A percentile compares a stretch with the other conserved stretches of the same genome.
phyloP scores from a whole-genome alignment of 1,284 basidiomycete species.

The Marasmius sp. region DNA sequence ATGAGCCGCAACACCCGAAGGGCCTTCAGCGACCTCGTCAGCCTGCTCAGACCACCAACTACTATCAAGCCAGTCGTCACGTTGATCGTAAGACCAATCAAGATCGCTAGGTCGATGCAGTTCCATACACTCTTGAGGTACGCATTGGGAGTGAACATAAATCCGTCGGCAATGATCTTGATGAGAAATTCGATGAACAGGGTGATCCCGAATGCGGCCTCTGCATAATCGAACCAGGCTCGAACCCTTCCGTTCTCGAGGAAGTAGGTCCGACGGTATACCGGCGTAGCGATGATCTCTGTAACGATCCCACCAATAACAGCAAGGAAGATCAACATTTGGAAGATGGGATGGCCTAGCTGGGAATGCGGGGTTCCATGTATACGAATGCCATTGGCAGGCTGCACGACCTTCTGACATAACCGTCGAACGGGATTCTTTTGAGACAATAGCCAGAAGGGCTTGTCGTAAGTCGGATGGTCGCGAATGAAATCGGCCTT shows the following conservation, averaged over 20 bases:
- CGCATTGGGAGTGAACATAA: slow-evolving; percentile 91
- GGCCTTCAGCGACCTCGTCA: slow-evolving; percentile 87
- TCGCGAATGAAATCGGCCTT: slow-evolving; percentile 88
- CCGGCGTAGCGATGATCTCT: slow-evolving; percentile 84
- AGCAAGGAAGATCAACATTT: slow-evolving; percentile 71
- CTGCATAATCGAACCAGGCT: slow-evolving; percentile 90
- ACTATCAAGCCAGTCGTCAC: slow-evolving; percentile 78
- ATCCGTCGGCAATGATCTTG: slow-evolving; percentile 93
- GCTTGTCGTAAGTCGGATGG: slow-evolving; percentile 90
- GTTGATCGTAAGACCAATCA: slow-evolving; percentile 83
- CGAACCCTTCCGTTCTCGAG: slow-evolving; percentile 56
- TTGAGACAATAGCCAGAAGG: slow-evolving; percentile 90
- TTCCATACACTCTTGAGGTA: slow-evolving; percentile 95
- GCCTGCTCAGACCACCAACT: slow-evolving; percentile 78
- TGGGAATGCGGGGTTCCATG: slow-evolving; percentile 73
- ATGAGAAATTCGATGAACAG: slow-evolving; percentile 87
- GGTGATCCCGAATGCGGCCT: slow-evolving; percentile 73
- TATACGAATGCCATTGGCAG: slow-evolving; percentile 84
- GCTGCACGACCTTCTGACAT: slow-evolving; percentile 85
- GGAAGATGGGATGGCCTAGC: slow-evolving; percentile 72
- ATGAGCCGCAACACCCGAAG: slow-evolving; percentile 89
- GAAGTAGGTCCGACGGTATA: slow-evolving; percentile 82
- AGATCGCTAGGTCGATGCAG: slow-evolving; percentile 85
- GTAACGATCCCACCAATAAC: slow-evolving; percentile 87
- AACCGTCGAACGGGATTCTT: slow-evolving; percentile 71